phyloP scores from a whole-genome alignment of 352 stramenopile genomes.

The Globisporangium spiculum region DNA sequence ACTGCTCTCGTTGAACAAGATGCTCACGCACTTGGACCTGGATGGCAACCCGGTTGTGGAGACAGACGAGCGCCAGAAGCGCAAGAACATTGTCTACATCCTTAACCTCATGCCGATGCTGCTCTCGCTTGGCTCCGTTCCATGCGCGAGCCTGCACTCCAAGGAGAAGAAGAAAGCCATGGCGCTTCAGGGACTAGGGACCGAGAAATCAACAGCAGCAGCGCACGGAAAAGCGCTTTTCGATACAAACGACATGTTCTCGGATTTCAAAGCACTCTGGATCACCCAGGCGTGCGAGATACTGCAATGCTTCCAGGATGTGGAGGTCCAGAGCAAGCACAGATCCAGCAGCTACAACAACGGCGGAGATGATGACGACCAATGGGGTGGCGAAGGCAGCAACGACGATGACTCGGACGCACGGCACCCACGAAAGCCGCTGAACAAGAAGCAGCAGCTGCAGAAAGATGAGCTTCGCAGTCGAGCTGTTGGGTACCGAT shows the following conservation, averaged over 20 bases:
- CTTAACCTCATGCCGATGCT: slow-evolving; percentile 73
- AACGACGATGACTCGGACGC: slow-evolving; percentile 23
- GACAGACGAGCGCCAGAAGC: slow-evolving; percentile 58
- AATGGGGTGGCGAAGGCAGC: slow-evolving; percentile 1
- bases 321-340: slow-evolving; percentile 7
- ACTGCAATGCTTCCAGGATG: slow-evolving; percentile 53
- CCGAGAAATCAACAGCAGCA: not conserved
- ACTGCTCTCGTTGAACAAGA: slow-evolving; percentile 72
- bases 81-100: slow-evolving; percentile 74
- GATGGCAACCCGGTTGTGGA: slow-evolving; percentile 70
- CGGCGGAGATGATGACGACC: slow-evolving; percentile 22
- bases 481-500: slow-evolving; percentile 53
- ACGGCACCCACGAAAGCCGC: slow-evolving; percentile 23
- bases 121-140: slow-evolving; percentile 57
- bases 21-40: slow-evolving; percentile 64
- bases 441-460: slow-evolving; percentile 57
- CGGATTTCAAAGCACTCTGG: slow-evolving; percentile 39
- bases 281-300: slow-evolving; percentile 52
- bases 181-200: not conserved
- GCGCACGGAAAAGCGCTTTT: slow-evolving; percentile 38
- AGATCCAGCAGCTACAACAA: slow-evolving; percentile 17
- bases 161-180: slow-evolving; percentile 58
- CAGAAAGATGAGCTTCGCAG: slow-evolving; percentile 70
- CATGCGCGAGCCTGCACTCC: slow-evolving; percentile 32
- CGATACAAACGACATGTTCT: slow-evolving; percentile 35